phyloP scores from a whole-genome alignment of 805 yeast species.

The Starmerella riodocensis region DNA sequence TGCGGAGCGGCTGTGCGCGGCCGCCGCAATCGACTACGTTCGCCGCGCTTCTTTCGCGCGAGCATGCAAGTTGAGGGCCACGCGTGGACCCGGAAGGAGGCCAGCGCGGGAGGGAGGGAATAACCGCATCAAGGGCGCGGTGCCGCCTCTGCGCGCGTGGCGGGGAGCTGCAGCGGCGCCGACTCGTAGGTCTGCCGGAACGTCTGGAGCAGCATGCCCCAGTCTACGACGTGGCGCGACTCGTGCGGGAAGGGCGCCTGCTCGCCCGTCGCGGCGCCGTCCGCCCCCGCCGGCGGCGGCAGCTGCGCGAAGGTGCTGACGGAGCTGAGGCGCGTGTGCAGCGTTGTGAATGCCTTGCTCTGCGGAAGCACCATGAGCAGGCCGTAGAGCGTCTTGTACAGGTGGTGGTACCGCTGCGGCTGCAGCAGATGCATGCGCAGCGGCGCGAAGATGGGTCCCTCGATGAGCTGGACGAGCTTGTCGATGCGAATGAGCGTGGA shows the following conservation, averaged over 20 bases:
- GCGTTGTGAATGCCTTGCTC: conserved; percentile 72
- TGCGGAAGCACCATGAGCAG: conserved; percentile 89
- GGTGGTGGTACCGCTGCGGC: conserved; percentile 65
- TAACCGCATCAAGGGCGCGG: too few relatives aligned
- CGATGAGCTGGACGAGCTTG: conserved; percentile 74
- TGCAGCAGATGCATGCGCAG: conserved; percentile 78
- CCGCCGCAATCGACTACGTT: too few relatives aligned
- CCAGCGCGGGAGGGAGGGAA: too few relatives aligned
- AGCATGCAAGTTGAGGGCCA: too few relatives aligned
- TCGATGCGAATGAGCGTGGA: conserved; percentile 76
- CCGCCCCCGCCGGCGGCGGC: conserved; percentile 19
- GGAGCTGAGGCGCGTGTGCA: conserved; percentile 61
- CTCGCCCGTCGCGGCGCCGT: conserved; percentile 9
- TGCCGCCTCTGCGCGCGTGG: too few relatives aligned
- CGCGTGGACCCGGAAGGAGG: too few relatives aligned
- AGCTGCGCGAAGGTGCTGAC: conserved; percentile 32
- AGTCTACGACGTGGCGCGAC: conserved; percentile 5
- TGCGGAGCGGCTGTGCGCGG: too few relatives aligned
- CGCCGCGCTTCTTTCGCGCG: too few relatives aligned
- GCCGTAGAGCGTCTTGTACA: conserved; percentile 83
- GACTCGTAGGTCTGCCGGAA: background rate
- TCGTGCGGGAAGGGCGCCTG: too few relatives aligned
- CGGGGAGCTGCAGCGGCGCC: too few relatives aligned
- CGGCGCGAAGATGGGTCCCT: conserved; percentile 82
- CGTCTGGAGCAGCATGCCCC: conserved; percentile 13